phyloP scores from a whole-genome alignment of 148 eudicot species.

The Nepenthes mirabilis region DNA sequence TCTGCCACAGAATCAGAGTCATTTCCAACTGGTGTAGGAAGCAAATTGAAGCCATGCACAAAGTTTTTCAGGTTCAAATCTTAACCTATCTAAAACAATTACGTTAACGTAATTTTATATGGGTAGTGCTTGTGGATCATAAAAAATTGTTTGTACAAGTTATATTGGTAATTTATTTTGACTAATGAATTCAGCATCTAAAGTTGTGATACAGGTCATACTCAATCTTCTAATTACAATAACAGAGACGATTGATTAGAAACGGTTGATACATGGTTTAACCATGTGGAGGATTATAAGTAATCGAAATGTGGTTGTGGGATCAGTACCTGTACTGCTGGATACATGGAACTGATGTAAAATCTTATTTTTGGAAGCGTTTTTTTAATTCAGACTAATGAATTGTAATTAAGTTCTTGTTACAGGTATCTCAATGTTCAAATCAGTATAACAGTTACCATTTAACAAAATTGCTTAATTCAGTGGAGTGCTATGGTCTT shows the following conservation, averaged over 20 bases:
- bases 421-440: conserved; percentile 10
- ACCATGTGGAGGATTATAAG: conserved; percentile 11
- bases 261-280: conserved; percentile 27
- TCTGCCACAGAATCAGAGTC: conserved; percentile 88
- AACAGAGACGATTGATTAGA: conserved; percentile 32
- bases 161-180: conserved; percentile 20
- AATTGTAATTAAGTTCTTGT: conserved; percentile 12
- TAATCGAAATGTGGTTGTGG: conserved; percentile 11
- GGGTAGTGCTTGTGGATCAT: conserved; percentile 10
- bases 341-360: conserved; percentile 5
- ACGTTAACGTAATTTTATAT: conserved; percentile 12
- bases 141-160: conserved; percentile 12
- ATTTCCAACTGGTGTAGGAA: conserved; percentile 89
- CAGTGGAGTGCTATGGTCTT: no score
- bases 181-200: conserved; percentile 53
- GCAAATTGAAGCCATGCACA: conserved; percentile 99
- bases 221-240: conserved; percentile 29
- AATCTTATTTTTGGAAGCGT: conserved; percentile 1
- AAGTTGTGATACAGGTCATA: conserved; percentile 67
- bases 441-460: conserved; percentile 7
- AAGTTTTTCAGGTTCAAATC: conserved; percentile 99
- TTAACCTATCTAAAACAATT: conserved; percentile 48
- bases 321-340: background rate
- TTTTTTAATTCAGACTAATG: conserved; percentile 5
- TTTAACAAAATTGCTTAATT: conserved; percentile 4